Evolutionary conservation across 306 rosid species (phyloP).

Genomic region (Hylodesmum podocarpum): DNA sequence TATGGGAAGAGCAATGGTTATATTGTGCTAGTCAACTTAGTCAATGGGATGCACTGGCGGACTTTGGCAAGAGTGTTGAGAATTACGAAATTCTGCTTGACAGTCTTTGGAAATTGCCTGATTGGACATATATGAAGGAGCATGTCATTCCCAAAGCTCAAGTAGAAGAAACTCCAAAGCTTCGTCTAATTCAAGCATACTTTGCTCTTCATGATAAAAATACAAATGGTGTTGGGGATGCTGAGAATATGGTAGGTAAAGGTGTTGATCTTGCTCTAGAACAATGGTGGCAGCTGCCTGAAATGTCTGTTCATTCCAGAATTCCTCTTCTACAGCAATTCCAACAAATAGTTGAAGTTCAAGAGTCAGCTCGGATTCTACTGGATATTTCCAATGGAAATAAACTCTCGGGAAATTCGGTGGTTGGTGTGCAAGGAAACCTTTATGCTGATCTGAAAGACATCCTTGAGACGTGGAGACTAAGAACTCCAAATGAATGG

Average conservation of each 20-base stretch:
- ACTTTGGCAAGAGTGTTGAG: slow-evolving; percentile 93
- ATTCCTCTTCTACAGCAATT: slow-evolving; percentile 98
- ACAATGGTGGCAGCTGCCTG: slow-evolving; percentile 99
- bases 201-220: slow-evolving; percentile 89
- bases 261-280: slow-evolving; percentile 96
- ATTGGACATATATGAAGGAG: slow-evolving; percentile 97
- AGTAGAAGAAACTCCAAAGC: slow-evolving; percentile 98
- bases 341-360: slow-evolving; percentile 99
- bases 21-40: slow-evolving; percentile 91
- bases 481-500: slow-evolving; percentile 99
- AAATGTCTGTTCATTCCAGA: slow-evolving; percentile 96
- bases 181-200: slow-evolving; percentile 83
- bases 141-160: slow-evolving; percentile 98
- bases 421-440: slow-evolving; percentile 80
- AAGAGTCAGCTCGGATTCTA: slow-evolving; percentile 80
- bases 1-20: slow-evolving; percentile 99
- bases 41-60: slow-evolving; percentile 97
- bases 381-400: slow-evolving; percentile 88
- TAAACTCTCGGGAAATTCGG: slow-evolving; percentile 70
- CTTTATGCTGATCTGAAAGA: slow-evolving; percentile 98
- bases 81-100: slow-evolving; percentile 94
- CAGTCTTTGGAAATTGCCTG: slow-evolving; percentile 96
- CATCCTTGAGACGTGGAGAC: slow-evolving; percentile 99
- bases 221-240: slow-evolving; percentile 89
- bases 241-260: slow-evolving; percentile 86